phyloP scores from a whole-genome alignment of 257 asterid species.

The Catharanthus roseus region DNA sequence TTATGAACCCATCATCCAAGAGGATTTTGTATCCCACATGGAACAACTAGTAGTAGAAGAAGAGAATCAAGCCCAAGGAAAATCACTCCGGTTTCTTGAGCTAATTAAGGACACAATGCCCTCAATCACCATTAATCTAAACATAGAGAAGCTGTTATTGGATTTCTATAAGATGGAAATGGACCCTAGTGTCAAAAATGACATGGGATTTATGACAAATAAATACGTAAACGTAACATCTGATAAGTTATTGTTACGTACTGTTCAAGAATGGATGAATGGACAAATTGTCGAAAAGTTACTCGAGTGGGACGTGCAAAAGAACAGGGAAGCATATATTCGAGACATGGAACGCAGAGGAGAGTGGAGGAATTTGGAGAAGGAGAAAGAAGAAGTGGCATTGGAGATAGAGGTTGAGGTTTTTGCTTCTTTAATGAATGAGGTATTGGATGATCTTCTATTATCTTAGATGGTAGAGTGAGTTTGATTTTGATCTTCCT shows the following conservation, averaged over 20 bases:
- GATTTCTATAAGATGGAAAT: constrained; percentile 56
- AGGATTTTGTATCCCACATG: constrained; percentile 16
- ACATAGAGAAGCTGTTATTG: constrained; percentile 35
- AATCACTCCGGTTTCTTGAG: constrained; percentile 34
- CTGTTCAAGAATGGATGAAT: constrained; percentile 46
- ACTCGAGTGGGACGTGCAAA: constrained; percentile 44
- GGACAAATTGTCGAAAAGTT: constrained; percentile 22
- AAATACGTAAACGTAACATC: not conserved
- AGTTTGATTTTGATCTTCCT: not conserved
- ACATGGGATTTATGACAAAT: not conserved
- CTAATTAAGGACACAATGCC: constrained; percentile 32
- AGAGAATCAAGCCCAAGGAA: constrained; percentile 18
- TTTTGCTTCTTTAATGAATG: constrained; percentile 42
- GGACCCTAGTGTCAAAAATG: not conserved
- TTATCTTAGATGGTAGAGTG: not conserved
- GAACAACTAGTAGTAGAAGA: constrained; percentile 33
- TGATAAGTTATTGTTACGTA: constrained; percentile 24
- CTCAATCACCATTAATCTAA: constrained; percentile 24
- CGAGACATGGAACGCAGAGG: constrained; percentile 59
- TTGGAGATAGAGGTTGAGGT: constrained; percentile 54
- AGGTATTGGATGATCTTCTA: constrained; percentile 33
- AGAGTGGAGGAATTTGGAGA: constrained; percentile 46
- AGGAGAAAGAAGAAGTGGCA: constrained; percentile 44
- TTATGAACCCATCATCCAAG: constrained; percentile 17
- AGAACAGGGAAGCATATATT: constrained; percentile 46